These are phyloP conservation scores for Byssoonygena ceratinophila DNA, from an alignment of 2,329 filamentous ascomycete genomes.

Conservation along the genomic window DNA sequence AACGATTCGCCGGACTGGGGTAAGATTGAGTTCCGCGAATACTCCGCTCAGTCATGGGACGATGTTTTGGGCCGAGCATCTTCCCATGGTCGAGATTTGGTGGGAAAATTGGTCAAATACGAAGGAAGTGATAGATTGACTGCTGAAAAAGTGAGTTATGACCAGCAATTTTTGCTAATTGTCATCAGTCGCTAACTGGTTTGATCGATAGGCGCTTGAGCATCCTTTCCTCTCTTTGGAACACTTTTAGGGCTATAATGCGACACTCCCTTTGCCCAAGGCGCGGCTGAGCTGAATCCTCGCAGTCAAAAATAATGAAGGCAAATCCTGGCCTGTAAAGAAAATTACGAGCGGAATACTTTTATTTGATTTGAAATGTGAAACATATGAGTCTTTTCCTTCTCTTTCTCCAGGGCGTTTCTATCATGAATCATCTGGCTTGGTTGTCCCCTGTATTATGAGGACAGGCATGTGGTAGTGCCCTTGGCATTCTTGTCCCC, in stretches of 20 bases:
- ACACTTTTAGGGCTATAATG: neutral
- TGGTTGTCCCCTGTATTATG: neutral
- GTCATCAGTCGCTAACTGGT: neutral
- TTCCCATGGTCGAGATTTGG: conserved; percentile 51
- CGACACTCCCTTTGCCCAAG: neutral
- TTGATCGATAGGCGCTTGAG: conserved; percentile 1
- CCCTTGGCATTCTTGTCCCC: too few species aligned
- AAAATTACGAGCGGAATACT: too few species aligned
- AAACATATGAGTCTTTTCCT: neutral
- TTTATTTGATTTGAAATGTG: neutral
- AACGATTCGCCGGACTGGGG: conserved; percentile 70
- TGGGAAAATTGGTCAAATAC: conserved; percentile 59
- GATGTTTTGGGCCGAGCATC: conserved; percentile 54
- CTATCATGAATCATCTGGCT: neutral
- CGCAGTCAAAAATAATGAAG: neutral
- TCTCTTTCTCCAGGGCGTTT: too few species aligned
- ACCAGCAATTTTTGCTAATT: neutral
- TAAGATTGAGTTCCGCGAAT: conserved; percentile 68
- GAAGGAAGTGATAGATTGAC: conserved; percentile 57
- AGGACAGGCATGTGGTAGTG: neutral
- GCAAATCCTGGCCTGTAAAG: neutral
- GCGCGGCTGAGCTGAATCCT: neutral
- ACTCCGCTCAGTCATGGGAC: conserved; percentile 57
- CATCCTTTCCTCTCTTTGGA: conserved; percentile 7
- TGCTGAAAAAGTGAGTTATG: conserved; percentile 47